Percentiles rank a stretch among this genome's conserved stretches.
Evolutionary conservation across 2,329 filamentous ascomycete species (phyloP).

Genomic region (Colletotrichum simmondsii): DNA sequence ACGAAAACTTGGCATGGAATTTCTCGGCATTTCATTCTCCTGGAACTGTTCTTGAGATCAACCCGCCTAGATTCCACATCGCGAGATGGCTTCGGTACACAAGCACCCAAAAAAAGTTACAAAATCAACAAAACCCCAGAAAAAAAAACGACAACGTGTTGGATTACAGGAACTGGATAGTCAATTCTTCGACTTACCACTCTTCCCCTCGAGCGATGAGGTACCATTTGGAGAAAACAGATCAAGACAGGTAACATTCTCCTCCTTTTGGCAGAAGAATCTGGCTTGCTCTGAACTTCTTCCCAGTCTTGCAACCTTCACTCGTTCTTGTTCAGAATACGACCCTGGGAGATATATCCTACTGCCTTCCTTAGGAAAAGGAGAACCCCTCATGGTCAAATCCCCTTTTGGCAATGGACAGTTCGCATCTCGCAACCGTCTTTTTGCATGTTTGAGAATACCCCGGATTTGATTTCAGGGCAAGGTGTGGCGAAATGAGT

Average conservation of each 20-base stretch:
- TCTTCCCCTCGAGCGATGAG: not conserved
- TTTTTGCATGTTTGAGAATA: not conserved
- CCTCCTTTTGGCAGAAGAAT: not conserved
- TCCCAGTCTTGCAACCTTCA: not conserved
- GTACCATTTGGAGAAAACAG: not conserved
- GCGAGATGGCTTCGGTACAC: not conserved
- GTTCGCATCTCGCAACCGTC: not conserved
- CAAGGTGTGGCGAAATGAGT: not conserved
- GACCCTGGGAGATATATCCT: not conserved
- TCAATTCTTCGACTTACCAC: not conserved
- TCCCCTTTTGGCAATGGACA: not conserved
- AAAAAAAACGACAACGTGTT: not conserved
- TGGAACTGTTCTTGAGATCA: not conserved
- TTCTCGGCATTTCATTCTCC: not conserved
- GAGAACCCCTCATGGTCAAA: not conserved
- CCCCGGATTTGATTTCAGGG: no score
- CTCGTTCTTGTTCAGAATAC: not conserved
- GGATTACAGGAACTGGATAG: not conserved
- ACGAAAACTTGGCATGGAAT: not conserved
- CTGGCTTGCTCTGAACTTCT: not conserved
- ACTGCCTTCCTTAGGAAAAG: no score
- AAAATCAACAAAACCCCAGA: not conserved
- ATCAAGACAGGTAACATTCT: not conserved
- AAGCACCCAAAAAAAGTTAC: not conserved
- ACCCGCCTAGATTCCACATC: no score